Conservation (phyloP, 1,139 yeast genomes). For the Pichia terricola region DNA sequence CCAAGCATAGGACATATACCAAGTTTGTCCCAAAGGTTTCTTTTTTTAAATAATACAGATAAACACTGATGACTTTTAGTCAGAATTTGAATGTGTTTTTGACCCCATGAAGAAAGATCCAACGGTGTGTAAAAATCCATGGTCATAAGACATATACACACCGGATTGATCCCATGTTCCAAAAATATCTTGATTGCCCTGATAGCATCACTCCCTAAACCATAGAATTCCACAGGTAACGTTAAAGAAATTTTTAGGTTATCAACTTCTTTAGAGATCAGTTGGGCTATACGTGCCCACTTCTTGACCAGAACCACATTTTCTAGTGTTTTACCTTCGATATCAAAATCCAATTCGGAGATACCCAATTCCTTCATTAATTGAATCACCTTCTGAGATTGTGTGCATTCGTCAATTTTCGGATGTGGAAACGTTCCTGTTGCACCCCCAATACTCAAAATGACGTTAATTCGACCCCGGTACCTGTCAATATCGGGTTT, state of each 20-base stretch:
- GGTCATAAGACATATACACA: constrained; percentile 14
- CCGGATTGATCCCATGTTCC: background rate
- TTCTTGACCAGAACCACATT: background rate
- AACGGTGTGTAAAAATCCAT: constrained; percentile 24
- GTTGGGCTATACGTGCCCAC: background rate
- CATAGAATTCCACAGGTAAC: constrained; percentile 21
- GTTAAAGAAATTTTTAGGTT: constrained; percentile 13
- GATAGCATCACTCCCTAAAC: constrained; percentile 8
- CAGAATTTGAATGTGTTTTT: constrained; percentile 19
- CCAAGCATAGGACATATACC: constrained; percentile 28
- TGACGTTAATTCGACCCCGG: background rate
- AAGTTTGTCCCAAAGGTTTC: constrained; percentile 14
- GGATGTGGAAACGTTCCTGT: background rate
- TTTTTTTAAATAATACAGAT: background rate
- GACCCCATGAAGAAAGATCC: constrained; percentile 15
- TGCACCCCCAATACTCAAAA: background rate
- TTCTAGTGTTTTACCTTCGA: background rate
- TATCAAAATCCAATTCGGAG: background rate
- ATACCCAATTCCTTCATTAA: background rate
- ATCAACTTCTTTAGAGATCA: background rate
- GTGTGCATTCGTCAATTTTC: background rate
- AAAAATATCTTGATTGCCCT: background rate
- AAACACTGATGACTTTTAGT: constrained; percentile 3
- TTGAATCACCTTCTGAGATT: background rate
- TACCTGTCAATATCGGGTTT: background rate